Evolutionary conservation across 2,329 filamentous ascomycete genomes (phyloP), one percentile per base, ranked within the genome.

Genomic region (Spiromastix sp.): DNA sequence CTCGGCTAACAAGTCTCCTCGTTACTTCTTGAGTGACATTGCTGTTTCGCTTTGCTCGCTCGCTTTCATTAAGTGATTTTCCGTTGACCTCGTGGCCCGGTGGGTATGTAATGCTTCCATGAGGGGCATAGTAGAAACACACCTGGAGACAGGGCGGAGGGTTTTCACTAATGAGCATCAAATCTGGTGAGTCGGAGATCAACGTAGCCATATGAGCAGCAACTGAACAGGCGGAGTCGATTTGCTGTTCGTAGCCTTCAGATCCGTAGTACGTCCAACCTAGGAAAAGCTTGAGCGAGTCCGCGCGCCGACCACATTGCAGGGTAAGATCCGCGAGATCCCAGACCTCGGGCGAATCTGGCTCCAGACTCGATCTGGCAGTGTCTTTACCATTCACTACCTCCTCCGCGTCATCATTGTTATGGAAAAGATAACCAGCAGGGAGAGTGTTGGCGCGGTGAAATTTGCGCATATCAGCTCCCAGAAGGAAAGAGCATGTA

Each of bases 261-360:
- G 73, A 70, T 17, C 91, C 91, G 59, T 95, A 85, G 66, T 93
- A 95, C 34, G 85, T 75, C 84, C 91, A 95, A 3, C 79, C 72
- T 4, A 96, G 69, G 16, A 85, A 89, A 28, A 96, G 68, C 63
- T 96, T 98, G 32, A 96, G 67, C 21, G 72, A 74, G 60, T 96
- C 91, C 10, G 79, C 86, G 20, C 84, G 72, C 1, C 91, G 78
- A 3, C 91, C 91, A 57, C 91, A 96, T 61, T 96, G 91, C 22
- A 94, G 74, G 1, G 89, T 95, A 38, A 96, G 64, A 51, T 96
- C 89, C 1, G 87, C 91, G 17, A 96, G 67, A 55, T 96, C 91
- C 76, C 83, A 93, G 9, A 85, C 67, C 40, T 89, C 80, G 4
- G 56, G 54, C 4, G 59, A 61, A 4, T 60, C 56, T 10, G 45